Evolutionary conservation across 1,284 basidiomycete species (phyloP), one percentile per base, ranked within the genome.

Genomic region (Pulveroboletus sp.): DNA sequence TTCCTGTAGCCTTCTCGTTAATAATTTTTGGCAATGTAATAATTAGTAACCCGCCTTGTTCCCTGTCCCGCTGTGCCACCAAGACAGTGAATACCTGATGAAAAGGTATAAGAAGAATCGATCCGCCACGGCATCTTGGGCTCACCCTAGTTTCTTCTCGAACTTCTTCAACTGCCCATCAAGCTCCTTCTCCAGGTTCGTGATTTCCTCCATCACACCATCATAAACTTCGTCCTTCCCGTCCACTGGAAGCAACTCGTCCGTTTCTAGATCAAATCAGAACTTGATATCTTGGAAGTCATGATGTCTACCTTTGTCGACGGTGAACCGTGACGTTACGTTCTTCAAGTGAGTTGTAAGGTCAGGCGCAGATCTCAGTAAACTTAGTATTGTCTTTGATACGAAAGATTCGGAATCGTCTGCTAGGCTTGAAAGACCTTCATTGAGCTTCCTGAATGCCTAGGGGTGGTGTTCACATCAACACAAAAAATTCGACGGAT

Each of bases 201-300:
- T 67, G 38, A 95, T 91, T 64, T 91, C 89, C 31, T 77, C 74
- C 70, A 85, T 83, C 43, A 95, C 82, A 15, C 76, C 79, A 68
- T 97, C 95, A 65, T 92, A 96, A 26, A 81, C 84, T 31, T 87
- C 84, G 64, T 96, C 93, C 63, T 90, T 91, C n/a, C 92, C 94
- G 29, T 83, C 79, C 45, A 81, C 80, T 3, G 94, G 94, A 24
- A 91, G 74, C 1, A 94, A 77, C 60, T 90, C 83, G 74, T 89
- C 78, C 62, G 76, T 75, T 60, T 82, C 85, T 85, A 49, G n/a
- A 52, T 57, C 22, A 46, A 54, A 62, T 60, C 49, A 63, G 50
- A 40, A 52, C 42, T 38, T 43, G 42, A 54, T 54, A 38, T 51
- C 57, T 43, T 48, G 56, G 25, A 54, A 63, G 42, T 29, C 20